phyloP scores from a whole-genome alignment of 306 rosid genomes.

The Sindora glabra region DNA sequence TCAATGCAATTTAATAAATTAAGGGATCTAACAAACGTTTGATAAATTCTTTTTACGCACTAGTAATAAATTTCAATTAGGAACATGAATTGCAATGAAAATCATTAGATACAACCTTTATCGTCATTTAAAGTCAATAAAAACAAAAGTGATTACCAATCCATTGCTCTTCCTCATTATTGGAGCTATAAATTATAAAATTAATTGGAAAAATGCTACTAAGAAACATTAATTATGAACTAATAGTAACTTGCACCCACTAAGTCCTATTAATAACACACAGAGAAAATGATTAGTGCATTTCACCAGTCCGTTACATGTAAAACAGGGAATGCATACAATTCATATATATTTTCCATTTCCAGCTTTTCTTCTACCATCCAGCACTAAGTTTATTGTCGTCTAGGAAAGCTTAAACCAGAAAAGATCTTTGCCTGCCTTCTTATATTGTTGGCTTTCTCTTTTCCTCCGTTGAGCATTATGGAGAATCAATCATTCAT shows the following conservation, averaged over 20 bases:
- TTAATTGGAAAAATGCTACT: too few species aligned
- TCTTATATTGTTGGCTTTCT: not conserved
- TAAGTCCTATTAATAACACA: slow-evolving; percentile 13
- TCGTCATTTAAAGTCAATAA: slow-evolving; percentile 1
- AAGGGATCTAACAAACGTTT: not conserved
- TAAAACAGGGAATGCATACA: not conserved
- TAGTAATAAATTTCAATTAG: not conserved
- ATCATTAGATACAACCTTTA: not conserved
- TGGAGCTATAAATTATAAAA: not conserved
- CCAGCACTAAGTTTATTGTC: not conserved
- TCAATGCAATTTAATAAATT: not conserved
- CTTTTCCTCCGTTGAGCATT: not conserved
- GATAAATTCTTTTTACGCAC: not conserved
- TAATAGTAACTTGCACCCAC: slow-evolving; percentile 2
- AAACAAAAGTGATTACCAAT: not conserved
- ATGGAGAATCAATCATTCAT: slow-evolving; percentile 15
- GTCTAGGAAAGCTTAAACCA: too few species aligned
- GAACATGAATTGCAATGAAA: not conserved
- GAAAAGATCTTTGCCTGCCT: not conserved
- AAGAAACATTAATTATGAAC: slow-evolving; percentile 4
- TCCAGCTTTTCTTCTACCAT: slow-evolving; percentile 1
- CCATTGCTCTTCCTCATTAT: slow-evolving; percentile 9
- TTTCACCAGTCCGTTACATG: slow-evolving; percentile 14
- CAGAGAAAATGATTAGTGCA: not conserved
- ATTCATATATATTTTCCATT: not conserved